A percentile compares a stretch with the other conserved stretches of the same genome.
Conservation (phyloP, 2,329 filamentous ascomycete species). For the Tolypocladium cylindrosporum region DNA sequence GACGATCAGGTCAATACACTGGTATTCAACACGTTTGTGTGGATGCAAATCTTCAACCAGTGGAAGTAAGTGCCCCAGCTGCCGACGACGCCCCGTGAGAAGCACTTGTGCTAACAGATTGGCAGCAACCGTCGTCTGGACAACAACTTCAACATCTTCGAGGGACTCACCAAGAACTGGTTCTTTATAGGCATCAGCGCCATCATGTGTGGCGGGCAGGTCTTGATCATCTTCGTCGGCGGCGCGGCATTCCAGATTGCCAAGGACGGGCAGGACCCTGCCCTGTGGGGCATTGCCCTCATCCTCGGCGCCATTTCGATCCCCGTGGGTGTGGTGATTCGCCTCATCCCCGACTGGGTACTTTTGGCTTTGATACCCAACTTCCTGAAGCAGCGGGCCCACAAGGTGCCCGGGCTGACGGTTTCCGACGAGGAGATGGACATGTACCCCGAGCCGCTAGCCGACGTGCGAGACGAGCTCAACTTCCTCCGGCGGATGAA, state of each 20-base stretch:
- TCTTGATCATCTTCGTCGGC: conserved; percentile 84
- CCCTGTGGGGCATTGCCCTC: conserved; percentile 82
- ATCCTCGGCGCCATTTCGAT: conserved; percentile 77
- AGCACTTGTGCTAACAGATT: conserved; percentile 7
- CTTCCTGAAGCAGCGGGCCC: conserved; percentile 38
- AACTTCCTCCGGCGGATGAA: conserved; percentile 71
- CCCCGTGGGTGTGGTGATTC: conserved; percentile 70
- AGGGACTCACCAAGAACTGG: conserved; percentile 72
- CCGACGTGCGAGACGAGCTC: conserved; percentile 71
- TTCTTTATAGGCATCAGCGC: conserved; percentile 82
- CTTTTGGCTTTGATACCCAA: conserved; percentile 43
- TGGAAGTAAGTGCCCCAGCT: conserved; percentile 60
- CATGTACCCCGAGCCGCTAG: conserved; percentile 60
- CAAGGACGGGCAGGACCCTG: conserved; percentile 42
- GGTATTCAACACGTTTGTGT: conserved; percentile 96
- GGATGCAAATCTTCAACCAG: conserved; percentile 99
- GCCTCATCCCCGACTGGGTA: conserved; percentile 68
- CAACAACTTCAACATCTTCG: conserved; percentile 92
- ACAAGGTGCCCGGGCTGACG: conserved; percentile 42
- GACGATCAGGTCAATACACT: conserved; percentile 58
- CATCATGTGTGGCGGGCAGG: conserved; percentile 81
- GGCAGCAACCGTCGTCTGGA: conserved; percentile 77
- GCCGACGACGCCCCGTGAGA: background rate
- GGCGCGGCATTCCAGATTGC: conserved; percentile 70
- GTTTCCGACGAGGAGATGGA: conserved; percentile 60